Base-by-base conservation (phyloP, 2,329 filamentous ascomycete species). In the Monilinia laxa region DNA sequence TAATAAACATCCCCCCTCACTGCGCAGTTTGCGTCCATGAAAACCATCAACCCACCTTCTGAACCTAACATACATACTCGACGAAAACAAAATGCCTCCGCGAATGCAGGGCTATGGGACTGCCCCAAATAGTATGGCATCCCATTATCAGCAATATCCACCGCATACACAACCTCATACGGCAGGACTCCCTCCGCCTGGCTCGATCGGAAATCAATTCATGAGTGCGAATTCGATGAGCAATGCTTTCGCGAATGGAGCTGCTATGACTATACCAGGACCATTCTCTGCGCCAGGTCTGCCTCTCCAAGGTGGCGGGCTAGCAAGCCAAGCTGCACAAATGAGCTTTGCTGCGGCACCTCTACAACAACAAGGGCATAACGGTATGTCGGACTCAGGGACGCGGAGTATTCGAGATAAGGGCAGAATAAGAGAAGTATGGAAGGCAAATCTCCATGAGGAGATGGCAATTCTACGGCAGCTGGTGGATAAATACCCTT, bases 341-440 rank as follows among this genome's bases (percentile, higher is more conserved):
- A 91, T 95, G 84, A 89, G 92, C 9, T 97, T 97, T 77, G 86
- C 90, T 67, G 90, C 88, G 77, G 90, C 81, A 77, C 83, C 78
- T 75, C 85, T 89, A 76, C 85, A 89, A 72, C 85, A 86, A 60
- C 84, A 87, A 69, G 80, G 81, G 68, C 81, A 86, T 68, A 85
- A 83, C 69, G 79, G 81, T n/a, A 79, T 83, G 68, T 78, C 81
- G 66, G 81, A 84, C 65, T 81, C 64, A 42, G 84, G 78, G 72
- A 79, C 78, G 78, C 87, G 85, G 79, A 77, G 77, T 67, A 83
- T 86, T 68, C 84, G 85, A 23, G 82, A 81, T 42, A 92, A 92
- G 75, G 87, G 88, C 69, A 85, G 93, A 77, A 98, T 98, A 88
- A 87, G 93, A 71, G 94, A 99, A 75, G 95, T 99, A 51, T 99